These are phyloP conservation scores for Colletotrichum filicis DNA, from an alignment of 2,329 filamentous ascomycete species.

Conservation along the genomic window DNA sequence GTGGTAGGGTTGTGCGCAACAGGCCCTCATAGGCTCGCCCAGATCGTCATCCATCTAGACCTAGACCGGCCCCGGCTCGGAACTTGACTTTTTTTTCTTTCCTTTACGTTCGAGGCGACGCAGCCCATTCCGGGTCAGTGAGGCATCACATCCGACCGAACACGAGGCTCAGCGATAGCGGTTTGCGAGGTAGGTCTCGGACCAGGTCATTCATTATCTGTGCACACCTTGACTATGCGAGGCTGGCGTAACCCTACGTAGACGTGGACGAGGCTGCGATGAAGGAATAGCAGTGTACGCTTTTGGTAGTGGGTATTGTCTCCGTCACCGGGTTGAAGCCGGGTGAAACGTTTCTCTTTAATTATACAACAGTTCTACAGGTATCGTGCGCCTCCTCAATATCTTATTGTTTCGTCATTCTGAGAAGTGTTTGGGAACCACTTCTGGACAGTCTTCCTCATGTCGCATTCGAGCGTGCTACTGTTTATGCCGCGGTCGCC, in stretches of 20 bases:
- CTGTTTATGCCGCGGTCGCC: slow-evolving; percentile 15
- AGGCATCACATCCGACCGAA: slow-evolving; percentile 6
- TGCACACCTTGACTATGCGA: background rate
- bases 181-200: background rate
- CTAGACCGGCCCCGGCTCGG: slow-evolving; percentile 16
- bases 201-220: too few relatives aligned
- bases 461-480: background rate
- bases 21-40: background rate
- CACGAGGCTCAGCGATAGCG: background rate
- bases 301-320: slow-evolving; percentile 22
- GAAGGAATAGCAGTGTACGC: background rate
- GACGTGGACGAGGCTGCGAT: slow-evolving; percentile 4
- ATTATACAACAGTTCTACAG: slow-evolving; percentile 29
- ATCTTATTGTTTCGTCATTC: background rate
- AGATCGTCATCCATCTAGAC: slow-evolving; percentile 2
- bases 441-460: background rate
- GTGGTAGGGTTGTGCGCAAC: background rate
- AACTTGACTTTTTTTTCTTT: background rate
- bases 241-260: background rate
- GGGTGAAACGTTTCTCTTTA: background rate
- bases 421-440: background rate
- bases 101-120: background rate
- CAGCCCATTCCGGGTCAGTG: background rate
- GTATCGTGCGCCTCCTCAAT: background rate
- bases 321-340: slow-evolving; percentile 8